phyloP scores from a whole-genome alignment of 805 yeast genomes.

The Cyberlindnera sargentensis region DNA sequence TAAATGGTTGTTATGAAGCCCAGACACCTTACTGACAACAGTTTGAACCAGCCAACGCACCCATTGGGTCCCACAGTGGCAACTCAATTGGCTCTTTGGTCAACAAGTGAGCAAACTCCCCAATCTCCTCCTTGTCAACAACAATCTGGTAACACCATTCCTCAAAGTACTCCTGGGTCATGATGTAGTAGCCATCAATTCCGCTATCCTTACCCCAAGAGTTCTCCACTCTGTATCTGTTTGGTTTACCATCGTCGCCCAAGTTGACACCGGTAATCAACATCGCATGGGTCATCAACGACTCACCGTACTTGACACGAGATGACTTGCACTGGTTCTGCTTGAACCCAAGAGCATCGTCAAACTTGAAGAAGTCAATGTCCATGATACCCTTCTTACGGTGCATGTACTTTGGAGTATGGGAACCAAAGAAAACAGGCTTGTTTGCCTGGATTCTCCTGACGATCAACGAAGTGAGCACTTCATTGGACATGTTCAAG shows the following conservation, averaged over 20 bases:
- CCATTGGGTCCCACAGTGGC: slow-evolving; percentile 79
- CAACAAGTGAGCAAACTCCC: slow-evolving; percentile 26
- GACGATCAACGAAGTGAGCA: slow-evolving; percentile 54
- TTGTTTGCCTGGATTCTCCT: slow-evolving; percentile 64
- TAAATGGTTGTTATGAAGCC: background rate
- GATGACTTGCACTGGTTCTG: slow-evolving; percentile 54
- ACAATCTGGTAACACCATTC: slow-evolving; percentile 72
- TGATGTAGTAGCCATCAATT: slow-evolving; percentile 57
- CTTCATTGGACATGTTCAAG: slow-evolving; percentile 56
- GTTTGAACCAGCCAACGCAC: slow-evolving; percentile 48
- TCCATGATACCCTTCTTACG: slow-evolving; percentile 64
- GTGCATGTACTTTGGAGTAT: slow-evolving; percentile 75
- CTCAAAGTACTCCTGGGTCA: slow-evolving; percentile 69
- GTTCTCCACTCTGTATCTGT: slow-evolving; percentile 68
- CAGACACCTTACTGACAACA: background rate
- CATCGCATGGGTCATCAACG: slow-evolving; percentile 90
- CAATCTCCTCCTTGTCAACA: slow-evolving; percentile 44
- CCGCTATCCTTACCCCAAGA: slow-evolving; percentile 73
- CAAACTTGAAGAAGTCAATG: slow-evolving; percentile 57
- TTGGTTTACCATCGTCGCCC: slow-evolving; percentile 51
- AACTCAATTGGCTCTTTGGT: slow-evolving; percentile 42
- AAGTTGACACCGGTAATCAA: slow-evolving; percentile 74
- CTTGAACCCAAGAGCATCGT: slow-evolving; percentile 44
- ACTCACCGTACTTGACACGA: slow-evolving; percentile 61
- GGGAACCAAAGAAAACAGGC: slow-evolving; percentile 84